These are phyloP conservation scores for Leccinellum luteum DNA, from an alignment of 768 basidiomycete species.

Conservation along the genomic window DNA sequence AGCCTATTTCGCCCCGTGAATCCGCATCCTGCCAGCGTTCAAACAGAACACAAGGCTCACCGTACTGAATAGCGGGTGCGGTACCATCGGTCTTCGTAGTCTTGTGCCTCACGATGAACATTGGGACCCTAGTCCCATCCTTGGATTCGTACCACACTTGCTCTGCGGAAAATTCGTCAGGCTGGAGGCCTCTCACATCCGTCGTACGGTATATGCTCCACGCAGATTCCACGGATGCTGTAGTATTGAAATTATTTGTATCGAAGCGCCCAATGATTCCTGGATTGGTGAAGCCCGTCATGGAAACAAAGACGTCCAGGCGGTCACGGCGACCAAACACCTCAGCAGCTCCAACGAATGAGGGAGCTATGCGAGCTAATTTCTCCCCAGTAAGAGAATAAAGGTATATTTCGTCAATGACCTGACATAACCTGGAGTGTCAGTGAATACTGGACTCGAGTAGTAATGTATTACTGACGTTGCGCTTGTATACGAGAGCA, in stretches of 20 bases:
- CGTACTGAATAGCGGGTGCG: conserved; percentile 76
- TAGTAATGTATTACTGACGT: conserved; percentile 43
- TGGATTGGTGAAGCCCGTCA: conserved; percentile 72
- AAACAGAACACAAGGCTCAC: conserved; percentile 32
- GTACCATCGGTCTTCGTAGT: conserved; percentile 68
- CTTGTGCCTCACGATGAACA: conserved; percentile 82
- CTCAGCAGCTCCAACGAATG: conserved; percentile 65
- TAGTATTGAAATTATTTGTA: conserved; percentile 36
- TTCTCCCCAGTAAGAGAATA: conserved; percentile 55
- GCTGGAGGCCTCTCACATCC: conserved; percentile 55
- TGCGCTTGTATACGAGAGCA: conserved; percentile 63
- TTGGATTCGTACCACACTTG: conserved; percentile 82
- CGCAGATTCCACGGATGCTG: conserved; percentile 39
- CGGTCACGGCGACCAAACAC: conserved; percentile 52
- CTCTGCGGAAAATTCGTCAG: conserved; percentile 65
- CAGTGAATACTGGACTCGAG: neutral
- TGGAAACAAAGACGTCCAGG: conserved; percentile 58
- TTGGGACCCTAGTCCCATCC: conserved; percentile 78
- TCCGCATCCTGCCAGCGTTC: neutral
- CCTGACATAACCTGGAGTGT: conserved; percentile 33
- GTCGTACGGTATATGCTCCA: conserved; percentile 62
- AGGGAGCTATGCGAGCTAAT: conserved; percentile 54
- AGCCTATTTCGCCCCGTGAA: conserved; percentile 42
- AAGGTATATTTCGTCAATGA: conserved; percentile 78
- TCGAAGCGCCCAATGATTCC: conserved; percentile 64